Conservation (phyloP, 2,329 filamentous ascomycete species). For the Dactylellina drechsleri region DNA sequence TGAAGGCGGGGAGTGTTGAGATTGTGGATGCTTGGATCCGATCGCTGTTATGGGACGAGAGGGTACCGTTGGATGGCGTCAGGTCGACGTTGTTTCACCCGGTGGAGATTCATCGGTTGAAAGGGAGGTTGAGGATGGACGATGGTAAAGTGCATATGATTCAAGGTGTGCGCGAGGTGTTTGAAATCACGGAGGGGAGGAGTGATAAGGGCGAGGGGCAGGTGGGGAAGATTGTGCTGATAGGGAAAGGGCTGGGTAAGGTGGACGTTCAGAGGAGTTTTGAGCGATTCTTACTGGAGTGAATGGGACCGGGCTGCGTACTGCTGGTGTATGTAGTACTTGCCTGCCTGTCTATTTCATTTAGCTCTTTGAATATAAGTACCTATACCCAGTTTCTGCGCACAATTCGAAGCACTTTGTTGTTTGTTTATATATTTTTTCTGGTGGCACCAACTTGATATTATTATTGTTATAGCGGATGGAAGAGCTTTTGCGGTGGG, state of each 20-base stretch:
- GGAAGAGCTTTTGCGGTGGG: conserved; percentile 2
- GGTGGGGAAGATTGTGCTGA: conserved; percentile 72
- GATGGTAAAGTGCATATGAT: conserved; percentile 78
- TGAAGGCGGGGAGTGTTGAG: conserved; percentile 70
- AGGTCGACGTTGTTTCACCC: conserved; percentile 60
- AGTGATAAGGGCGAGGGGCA: conserved; percentile 53
- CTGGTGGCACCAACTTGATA: background rate
- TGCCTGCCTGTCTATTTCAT: no score
- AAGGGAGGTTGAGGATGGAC: conserved; percentile 76
- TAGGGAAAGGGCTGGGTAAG: conserved; percentile 69
- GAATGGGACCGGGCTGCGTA: no score
- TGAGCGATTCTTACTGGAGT: conserved; percentile 54
- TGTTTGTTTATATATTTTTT: background rate
- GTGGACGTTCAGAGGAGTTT: conserved; percentile 67
- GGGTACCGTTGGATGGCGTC: conserved; percentile 65
- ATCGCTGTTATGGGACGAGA: conserved; percentile 82
- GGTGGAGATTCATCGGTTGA: conserved; percentile 85
- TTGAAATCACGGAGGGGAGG: conserved; percentile 81
- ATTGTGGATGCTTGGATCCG: conserved; percentile 83
- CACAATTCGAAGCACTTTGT: background rate
- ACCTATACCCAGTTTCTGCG: background rate
- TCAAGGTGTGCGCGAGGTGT: conserved; percentile 91
- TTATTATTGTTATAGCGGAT: no score
- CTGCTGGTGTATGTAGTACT: no score
- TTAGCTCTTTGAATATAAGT: background rate